Base-by-base conservation (phyloP, 441 rosid species). In the Mallotus repandus region DNA sequence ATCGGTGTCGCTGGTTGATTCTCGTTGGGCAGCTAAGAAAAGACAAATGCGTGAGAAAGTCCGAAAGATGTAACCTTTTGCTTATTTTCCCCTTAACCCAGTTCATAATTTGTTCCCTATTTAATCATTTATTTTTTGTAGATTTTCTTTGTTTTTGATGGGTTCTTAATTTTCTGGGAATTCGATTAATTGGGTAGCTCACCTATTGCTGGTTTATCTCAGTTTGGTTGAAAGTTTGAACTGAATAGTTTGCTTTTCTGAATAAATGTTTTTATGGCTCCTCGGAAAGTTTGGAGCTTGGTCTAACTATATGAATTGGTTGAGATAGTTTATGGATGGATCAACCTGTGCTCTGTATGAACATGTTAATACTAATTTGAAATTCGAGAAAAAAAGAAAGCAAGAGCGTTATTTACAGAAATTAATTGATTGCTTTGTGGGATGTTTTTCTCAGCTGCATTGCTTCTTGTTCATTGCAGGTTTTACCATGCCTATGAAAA, bases 401-500 rank as follows among this genome's bases (percentile, higher is more conserved):
- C 16, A 41, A 49, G 58, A 71, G 50, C 50, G 57, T 55, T 68
- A 45, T 4, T 67, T 35, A 21, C 48, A 21, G 50, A 63, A 56
- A 9, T 48, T 58, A 13, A 16, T 69, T 2, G 9, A 58, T 65
- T 66, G 15, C 18, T 9, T 25, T 3, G 41, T 35, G 3, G 22
- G 57, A 14, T 16, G 5, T 35, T 1, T 76, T 53, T 14, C 15
- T 71, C 48, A 56, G 22, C 69, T 59, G 49, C 13, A 9, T 49
- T 54, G 18, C 45, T 63, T 29, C 35, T 76, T 50, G 53, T 59
- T 52, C 52, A 59, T 77, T 79, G 57, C 89, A 92, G 98, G 98
- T 92, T 92, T 74, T 92, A 94, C 73, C 98, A 94, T 74, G 98
- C 97, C 9, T 90, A 94, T 77, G 94, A 90, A 74, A 94, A 92